Base-by-base conservation (phyloP, 768 basidiomycete species). In the Saitozyma podzolica region DNA sequence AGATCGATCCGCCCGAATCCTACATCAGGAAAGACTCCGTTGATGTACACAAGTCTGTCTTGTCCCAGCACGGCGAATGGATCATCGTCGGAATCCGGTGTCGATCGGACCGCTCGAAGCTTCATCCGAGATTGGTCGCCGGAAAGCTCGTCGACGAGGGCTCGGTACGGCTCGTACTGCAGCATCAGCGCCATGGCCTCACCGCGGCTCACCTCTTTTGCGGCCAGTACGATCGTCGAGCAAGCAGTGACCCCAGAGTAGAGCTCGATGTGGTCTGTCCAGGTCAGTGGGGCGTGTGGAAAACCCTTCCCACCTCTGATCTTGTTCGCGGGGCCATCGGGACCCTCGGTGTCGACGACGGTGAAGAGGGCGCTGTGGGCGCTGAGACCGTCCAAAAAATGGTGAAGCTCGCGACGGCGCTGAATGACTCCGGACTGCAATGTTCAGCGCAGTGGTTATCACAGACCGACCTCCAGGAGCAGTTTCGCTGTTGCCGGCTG, bases 371-470 rank as follows among this genome's bases (percentile, higher is more conserved):
- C 60, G 16, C 50, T 62, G 41, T 50, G 16, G 0, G 58, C 20
- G 19, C 47, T 61, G 59, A 73, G 64, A 10, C 71, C 71, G 40
- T 73, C 71, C 9, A 66, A 56, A 49, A 73, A 69, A 37, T 61
- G 41, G 19, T 63, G 58, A 9, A 73, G 54, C 9, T 67, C 54
- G 11, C 52, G 58, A 19, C 53, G 47, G 9, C 58, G 37, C 19
- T 56, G 40, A 13, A 63, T 61, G n/a, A 29, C 29, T 17, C n/a
- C 16, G 61, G 10, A 14, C 42, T 63, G 9, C 39, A 20, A 47
- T n/a, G 16, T 59, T 40, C n/a, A 7, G 3, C 29, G 48, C n/a
- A n/a, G 20, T 5, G 9, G 6, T 11, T 29, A 13, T 29, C 0
- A 40, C 2, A 45, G 9, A 56, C 54, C 42, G 17, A 67, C 65